Percentiles rank a stretch among this genome's conserved stretches.
Conservation (phyloP, 352 stramenopile species). For the Discostella stelligera region DNA sequence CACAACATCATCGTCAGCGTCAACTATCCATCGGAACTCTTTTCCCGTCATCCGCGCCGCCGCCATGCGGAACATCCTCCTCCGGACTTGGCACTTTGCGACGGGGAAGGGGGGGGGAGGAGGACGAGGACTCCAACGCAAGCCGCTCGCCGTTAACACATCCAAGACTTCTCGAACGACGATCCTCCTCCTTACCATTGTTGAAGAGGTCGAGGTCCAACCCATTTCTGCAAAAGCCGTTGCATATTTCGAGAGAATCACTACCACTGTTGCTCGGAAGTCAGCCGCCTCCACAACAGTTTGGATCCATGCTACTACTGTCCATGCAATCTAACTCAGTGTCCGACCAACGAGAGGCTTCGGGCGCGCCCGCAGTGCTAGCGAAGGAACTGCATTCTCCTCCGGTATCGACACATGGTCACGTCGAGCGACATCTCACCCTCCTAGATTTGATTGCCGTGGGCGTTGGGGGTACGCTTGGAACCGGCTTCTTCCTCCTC, state of each 20-base stretch:
- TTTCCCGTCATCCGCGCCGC: too few relatives aligned
- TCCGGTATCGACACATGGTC: not conserved
- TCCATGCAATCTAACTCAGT: not conserved
- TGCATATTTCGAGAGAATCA: conserved; percentile 6
- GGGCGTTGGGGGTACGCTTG: conserved; percentile 89
- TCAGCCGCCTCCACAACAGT: not conserved
- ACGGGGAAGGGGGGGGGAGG: too few relatives aligned
- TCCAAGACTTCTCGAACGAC: too few relatives aligned
- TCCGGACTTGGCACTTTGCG: too few relatives aligned
- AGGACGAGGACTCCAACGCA: too few relatives aligned
- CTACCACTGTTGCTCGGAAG: not conserved
- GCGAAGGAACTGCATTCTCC: not conserved
- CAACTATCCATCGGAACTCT: too few relatives aligned
- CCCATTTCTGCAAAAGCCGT: conserved; percentile 9
- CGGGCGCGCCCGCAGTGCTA: not conserved
- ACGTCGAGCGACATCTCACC: conserved; percentile 65
- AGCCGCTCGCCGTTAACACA: too few relatives aligned
- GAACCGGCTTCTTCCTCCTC: conserved; percentile 91
- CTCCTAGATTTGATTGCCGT: conserved; percentile 90
- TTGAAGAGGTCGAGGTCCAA: not conserved
- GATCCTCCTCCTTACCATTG: too few relatives aligned
- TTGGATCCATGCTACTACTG: not conserved
- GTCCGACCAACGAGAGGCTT: not conserved
- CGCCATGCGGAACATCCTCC: too few relatives aligned
- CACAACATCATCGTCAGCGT: too few relatives aligned